Evolutionary conservation across 495 filamentous ascomycete species (phyloP).

Genomic region (Acidomyces sp.): DNA sequence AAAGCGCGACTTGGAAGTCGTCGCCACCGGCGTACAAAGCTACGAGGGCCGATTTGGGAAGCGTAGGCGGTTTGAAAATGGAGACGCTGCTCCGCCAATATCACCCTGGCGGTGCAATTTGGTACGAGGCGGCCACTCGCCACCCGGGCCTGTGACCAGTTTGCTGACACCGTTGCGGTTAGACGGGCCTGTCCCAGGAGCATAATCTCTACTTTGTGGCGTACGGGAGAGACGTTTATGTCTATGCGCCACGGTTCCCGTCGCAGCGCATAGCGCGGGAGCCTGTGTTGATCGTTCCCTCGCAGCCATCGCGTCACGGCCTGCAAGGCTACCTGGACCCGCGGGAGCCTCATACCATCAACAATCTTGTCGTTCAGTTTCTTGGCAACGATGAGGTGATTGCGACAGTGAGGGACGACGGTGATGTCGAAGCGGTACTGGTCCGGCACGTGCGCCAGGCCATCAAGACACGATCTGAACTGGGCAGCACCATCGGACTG

Average conservation of each 20-base stretch:
- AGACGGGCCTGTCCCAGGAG: conserved; percentile 44
- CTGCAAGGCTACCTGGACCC: conserved; percentile 45
- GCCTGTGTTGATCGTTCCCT: conserved; percentile 54
- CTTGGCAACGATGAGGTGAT: conserved; percentile 72
- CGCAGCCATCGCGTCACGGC: conserved; percentile 37
- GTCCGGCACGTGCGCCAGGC: conserved; percentile 43
- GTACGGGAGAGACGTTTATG: conserved; percentile 54
- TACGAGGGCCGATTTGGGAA: conserved; percentile 12
- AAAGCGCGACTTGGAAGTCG: conserved; percentile 9
- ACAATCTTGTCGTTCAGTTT: conserved; percentile 63
- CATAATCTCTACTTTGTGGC: conserved; percentile 67
- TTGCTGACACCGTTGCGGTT: conserved; percentile 3
- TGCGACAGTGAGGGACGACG: conserved; percentile 67
- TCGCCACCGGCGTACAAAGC: conserved; percentile 12
- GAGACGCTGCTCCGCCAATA: conserved; percentile 8
- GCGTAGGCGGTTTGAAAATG: conserved; percentile 8
- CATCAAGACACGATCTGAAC: conserved; percentile 26
- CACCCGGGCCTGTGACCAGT: background rate
- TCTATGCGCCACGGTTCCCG: conserved; percentile 58
- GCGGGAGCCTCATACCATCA: conserved; percentile 54
- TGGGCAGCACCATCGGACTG: conserved; percentile 4
- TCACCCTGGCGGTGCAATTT: conserved; percentile 40
- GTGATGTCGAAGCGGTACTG: conserved; percentile 74
- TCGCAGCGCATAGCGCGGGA: conserved; percentile 46
- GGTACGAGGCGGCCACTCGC: conserved; percentile 25